phyloP scores from a whole-genome alignment of 2,329 filamentous ascomycete species.

The Colletotrichum truncatum region DNA sequence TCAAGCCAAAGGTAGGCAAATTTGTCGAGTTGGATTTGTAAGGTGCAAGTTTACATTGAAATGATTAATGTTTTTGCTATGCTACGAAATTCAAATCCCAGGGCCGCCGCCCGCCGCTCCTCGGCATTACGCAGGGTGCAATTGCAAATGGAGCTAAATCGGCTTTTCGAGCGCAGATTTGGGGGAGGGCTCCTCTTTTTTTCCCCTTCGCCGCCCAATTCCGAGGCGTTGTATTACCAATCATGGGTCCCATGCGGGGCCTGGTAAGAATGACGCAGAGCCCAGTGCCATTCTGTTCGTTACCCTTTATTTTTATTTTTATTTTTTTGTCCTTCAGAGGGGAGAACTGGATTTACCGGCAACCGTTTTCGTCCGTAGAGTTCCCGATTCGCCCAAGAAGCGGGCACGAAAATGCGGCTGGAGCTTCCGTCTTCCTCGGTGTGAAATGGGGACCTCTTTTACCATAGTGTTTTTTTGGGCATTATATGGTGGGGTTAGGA shows the following conservation, averaged over 20 bases:
- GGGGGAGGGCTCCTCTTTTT: slow-evolving; percentile 10
- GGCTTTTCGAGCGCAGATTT: slow-evolving; percentile 9
- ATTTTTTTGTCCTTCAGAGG: no score
- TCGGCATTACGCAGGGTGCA: slow-evolving; percentile 18
- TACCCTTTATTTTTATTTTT: neutral
- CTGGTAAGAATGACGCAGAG: slow-evolving; percentile 20
- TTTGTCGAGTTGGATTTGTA: neutral
- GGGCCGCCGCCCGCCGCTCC: neutral
- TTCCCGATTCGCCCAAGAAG: neutral
- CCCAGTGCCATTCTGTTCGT: neutral
- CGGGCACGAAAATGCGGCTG: neutral
- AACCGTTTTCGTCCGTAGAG: neutral
- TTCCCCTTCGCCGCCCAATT: slow-evolving; percentile 14
- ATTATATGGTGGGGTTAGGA: neutral
- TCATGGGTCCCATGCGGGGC: slow-evolving; percentile 2
- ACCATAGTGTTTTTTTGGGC: neutral
- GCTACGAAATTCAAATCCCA: slow-evolving; percentile 1
- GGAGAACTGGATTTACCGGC: no score
- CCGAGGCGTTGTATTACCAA: slow-evolving; percentile 28
- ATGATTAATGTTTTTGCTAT: neutral
- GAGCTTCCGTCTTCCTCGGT: no score
- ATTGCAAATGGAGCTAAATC: neutral
- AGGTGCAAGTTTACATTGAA: neutral
- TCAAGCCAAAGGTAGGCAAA: no score
- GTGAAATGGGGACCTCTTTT: neutral